Percentiles rank a stretch among this genome's conserved stretches.
Evolutionary conservation across 2,329 filamentous ascomycete genomes (phyloP).

Genomic region (Elsinoe fawcettii): DNA sequence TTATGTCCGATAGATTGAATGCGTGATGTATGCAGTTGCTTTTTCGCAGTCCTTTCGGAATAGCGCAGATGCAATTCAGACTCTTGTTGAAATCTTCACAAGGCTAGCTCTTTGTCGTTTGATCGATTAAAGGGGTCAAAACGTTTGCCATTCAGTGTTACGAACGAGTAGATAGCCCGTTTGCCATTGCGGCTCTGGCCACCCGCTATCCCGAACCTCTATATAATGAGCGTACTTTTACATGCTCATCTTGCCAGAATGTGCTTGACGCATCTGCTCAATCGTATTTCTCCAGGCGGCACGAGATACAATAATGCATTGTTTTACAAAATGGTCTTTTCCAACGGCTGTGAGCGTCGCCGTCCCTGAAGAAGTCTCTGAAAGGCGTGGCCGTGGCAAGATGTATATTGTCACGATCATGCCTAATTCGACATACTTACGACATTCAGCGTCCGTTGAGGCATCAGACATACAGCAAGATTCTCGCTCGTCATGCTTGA

Average conservation of each 20-base stretch:
- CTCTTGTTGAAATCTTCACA: neutral
- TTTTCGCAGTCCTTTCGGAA: neutral
- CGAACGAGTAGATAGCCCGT: neutral
- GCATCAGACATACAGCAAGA: no score
- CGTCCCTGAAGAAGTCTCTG: no score
- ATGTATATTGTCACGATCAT: no score
- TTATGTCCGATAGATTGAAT: constrained; percentile 1
- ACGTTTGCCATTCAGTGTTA: neutral
- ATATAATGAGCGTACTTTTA: neutral
- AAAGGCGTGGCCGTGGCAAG: no score
- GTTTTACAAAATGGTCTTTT: no score
- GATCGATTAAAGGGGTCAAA: neutral
- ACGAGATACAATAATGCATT: no score
- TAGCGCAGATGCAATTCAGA: neutral
- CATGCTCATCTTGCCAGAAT: neutral
- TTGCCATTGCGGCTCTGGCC: neutral
- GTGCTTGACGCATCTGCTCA: no score
- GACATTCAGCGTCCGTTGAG: no score
- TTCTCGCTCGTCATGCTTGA: no score
- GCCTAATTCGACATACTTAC: no score
- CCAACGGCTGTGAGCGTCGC: no score
- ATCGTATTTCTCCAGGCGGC: no score
- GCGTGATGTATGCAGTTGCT: neutral
- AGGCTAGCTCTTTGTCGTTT: neutral
- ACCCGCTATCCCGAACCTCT: neutral